phyloP scores from a whole-genome alignment of 768 basidiomycete genomes.

The Auriscalpium vulgare region DNA sequence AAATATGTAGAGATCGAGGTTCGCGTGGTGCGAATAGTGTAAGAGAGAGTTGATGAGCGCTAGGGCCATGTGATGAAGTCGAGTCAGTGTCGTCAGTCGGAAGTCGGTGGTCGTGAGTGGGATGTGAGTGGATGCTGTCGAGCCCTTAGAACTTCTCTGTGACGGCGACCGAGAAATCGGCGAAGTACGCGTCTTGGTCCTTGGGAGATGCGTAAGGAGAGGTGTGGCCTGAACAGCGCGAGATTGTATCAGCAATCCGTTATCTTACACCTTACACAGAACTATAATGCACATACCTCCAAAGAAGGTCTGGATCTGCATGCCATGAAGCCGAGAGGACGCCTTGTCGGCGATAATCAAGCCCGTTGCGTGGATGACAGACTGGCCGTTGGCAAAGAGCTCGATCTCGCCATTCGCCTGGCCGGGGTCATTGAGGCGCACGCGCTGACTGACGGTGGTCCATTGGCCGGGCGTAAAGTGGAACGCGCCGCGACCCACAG shows the following conservation, averaged over 20 bases:
- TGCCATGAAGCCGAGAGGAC: slow-evolving; percentile 50
- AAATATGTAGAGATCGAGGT: too few species aligned
- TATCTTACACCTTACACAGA: background rate
- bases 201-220: slow-evolving; percentile 49
- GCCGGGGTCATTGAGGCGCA: slow-evolving; percentile 67
- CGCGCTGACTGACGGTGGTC: slow-evolving; percentile 56
- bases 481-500: slow-evolving; percentile 63
- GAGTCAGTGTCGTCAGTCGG: too few species aligned
- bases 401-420: slow-evolving; percentile 65
- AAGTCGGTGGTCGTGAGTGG: too few species aligned
- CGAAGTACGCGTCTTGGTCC: slow-evolving; percentile 56
- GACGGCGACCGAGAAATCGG: slow-evolving; percentile 63
- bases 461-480: slow-evolving; percentile 51
- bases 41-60: too few species aligned
- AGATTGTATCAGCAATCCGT: slow-evolving; percentile 1
- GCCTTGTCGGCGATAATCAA: slow-evolving; percentile 40
- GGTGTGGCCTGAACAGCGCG: slow-evolving; percentile 31
- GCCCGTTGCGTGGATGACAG: slow-evolving; percentile 49
- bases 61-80: too few species aligned
- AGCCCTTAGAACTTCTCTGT: slow-evolving; percentile 24
- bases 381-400: slow-evolving; percentile 57
- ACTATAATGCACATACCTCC: slow-evolving; percentile 38
- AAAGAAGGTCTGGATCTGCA: slow-evolving; percentile 77
- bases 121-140: too few species aligned
- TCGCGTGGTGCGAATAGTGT: too few species aligned